phyloP scores from a whole-genome alignment of 2,329 filamentous ascomycete species.

The Rhynchosporium agropyri region DNA sequence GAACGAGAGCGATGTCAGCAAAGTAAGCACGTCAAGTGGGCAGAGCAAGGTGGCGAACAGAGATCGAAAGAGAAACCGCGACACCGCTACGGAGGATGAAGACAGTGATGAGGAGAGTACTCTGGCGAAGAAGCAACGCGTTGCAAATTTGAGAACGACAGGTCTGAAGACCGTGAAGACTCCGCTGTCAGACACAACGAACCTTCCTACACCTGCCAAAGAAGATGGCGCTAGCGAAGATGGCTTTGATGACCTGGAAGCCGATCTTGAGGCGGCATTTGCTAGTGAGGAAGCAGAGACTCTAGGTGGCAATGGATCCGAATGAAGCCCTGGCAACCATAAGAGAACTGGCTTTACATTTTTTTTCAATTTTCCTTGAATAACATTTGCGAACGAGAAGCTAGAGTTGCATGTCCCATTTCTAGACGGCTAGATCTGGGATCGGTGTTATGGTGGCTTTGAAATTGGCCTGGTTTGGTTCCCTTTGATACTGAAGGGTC shows the following conservation, averaged over 20 bases:
- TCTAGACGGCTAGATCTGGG: conserved; percentile 19
- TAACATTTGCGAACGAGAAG: background rate
- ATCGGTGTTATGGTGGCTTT: conserved; percentile 10
- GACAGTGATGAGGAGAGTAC: conserved; percentile 53
- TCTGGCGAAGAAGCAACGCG: conserved; percentile 55
- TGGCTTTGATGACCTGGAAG: conserved; percentile 59
- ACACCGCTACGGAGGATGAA: conserved; percentile 47
- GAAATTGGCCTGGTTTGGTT: background rate
- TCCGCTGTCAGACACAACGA: conserved; percentile 42
- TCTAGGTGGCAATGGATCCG: conserved; percentile 20
- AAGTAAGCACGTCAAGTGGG: conserved; percentile 29
- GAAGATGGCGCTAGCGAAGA: conserved; percentile 46
- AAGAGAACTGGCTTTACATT: conserved; percentile 14
- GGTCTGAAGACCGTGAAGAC: conserved; percentile 51
- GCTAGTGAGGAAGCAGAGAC: conserved; percentile 44
- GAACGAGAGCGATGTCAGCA: conserved; percentile 28
- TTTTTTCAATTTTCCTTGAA: conserved; percentile 21
- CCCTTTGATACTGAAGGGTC: background rate
- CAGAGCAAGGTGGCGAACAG: conserved; percentile 29
- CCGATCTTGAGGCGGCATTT: conserved; percentile 48
- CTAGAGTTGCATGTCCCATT: conserved; percentile 18
- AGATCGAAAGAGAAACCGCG: conserved; percentile 40
- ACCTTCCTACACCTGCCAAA: conserved; percentile 48
- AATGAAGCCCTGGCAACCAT: background rate
- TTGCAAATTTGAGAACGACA: conserved; percentile 51